Evolutionary conservation across 2,329 filamentous ascomycete species (phyloP).

Genomic region (Sphaceloma murrayae): DNA sequence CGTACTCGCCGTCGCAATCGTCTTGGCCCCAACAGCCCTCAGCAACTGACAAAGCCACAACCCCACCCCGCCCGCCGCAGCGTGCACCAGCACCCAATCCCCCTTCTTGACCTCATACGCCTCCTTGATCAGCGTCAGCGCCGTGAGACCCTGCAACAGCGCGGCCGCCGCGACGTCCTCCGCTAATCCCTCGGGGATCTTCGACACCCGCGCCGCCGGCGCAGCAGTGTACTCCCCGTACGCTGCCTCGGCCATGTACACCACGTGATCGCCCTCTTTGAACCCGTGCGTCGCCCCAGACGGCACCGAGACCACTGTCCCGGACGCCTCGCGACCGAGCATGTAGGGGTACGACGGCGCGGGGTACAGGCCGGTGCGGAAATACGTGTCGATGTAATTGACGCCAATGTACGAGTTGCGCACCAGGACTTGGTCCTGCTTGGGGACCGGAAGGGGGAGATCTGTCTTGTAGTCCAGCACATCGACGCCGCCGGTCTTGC

Average conservation of each 20-base stretch:
- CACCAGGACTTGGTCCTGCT: slow-evolving; percentile 65
- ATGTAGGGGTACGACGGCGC: slow-evolving; percentile 59
- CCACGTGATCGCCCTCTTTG: slow-evolving; percentile 59
- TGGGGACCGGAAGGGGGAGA: slow-evolving; percentile 57
- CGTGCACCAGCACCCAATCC: slow-evolving; percentile 71
- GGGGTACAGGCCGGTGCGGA: slow-evolving; percentile 73
- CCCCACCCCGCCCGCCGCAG: slow-evolving; percentile 75
- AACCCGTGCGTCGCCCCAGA: slow-evolving; percentile 49
- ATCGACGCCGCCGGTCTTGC: slow-evolving; percentile 61
- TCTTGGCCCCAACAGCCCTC: slow-evolving; percentile 59
- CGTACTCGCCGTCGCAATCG: slow-evolving; percentile 71
- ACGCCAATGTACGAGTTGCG: slow-evolving; percentile 72
- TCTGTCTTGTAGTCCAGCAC: slow-evolving; percentile 63
- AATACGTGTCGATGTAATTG: slow-evolving; percentile 90
- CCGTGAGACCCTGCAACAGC: slow-evolving; percentile 74
- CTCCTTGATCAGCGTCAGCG: slow-evolving; percentile 68
- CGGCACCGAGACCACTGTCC: slow-evolving; percentile 52
- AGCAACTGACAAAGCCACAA: slow-evolving; percentile 67
- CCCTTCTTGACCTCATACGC: slow-evolving; percentile 60
- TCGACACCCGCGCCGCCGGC: slow-evolving; percentile 46
- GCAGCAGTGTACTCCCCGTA: slow-evolving; percentile 53
- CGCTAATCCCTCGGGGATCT: slow-evolving; percentile 53
- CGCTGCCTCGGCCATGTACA: slow-evolving; percentile 50
- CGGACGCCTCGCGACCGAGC: slow-evolving; percentile 70
- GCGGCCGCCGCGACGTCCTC: slow-evolving; percentile 57